Evolutionary conservation across 2,329 filamentous ascomycete species (phyloP).

Genomic region (Cladosporium sp.): DNA sequence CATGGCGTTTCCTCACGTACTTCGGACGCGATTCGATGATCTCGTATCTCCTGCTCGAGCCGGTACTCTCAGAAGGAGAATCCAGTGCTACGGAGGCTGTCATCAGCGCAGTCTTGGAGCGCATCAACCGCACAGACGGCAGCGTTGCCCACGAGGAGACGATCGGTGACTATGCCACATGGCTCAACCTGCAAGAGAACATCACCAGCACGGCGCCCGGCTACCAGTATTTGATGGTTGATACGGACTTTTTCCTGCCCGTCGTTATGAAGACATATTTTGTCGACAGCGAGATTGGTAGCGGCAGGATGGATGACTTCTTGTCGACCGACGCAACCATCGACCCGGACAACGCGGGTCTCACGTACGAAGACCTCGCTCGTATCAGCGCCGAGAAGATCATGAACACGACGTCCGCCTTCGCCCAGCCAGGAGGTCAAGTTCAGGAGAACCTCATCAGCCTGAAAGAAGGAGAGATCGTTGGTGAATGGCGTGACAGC

Average conservation of each 20-base stretch:
- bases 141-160: constrained; percentile 60
- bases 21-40: constrained; percentile 63
- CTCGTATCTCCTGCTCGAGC: constrained; percentile 51
- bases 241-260: constrained; percentile 57
- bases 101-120: constrained; percentile 54
- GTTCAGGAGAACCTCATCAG: constrained; percentile 51
- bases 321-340: constrained; percentile 43
- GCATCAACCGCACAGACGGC: constrained; percentile 54
- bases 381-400: constrained; percentile 52
- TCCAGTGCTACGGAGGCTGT: constrained; percentile 55
- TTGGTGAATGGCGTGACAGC: constrained; percentile 60
- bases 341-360: constrained; percentile 44
- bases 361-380: constrained; percentile 50
- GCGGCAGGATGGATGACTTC: constrained; percentile 31
- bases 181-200: constrained; percentile 49
- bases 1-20: constrained; percentile 61
- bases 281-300: constrained; percentile 40
- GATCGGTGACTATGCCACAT: constrained; percentile 60
- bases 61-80: constrained; percentile 51
- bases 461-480: constrained; percentile 47
- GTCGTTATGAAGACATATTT: constrained; percentile 56
- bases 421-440: constrained; percentile 43
- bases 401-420: constrained; percentile 50
- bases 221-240: constrained; percentile 45
- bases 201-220: constrained; percentile 46